phyloP scores from a whole-genome alignment of 2,329 filamentous ascomycete genomes.

The Cordyceps tenuipes region DNA sequence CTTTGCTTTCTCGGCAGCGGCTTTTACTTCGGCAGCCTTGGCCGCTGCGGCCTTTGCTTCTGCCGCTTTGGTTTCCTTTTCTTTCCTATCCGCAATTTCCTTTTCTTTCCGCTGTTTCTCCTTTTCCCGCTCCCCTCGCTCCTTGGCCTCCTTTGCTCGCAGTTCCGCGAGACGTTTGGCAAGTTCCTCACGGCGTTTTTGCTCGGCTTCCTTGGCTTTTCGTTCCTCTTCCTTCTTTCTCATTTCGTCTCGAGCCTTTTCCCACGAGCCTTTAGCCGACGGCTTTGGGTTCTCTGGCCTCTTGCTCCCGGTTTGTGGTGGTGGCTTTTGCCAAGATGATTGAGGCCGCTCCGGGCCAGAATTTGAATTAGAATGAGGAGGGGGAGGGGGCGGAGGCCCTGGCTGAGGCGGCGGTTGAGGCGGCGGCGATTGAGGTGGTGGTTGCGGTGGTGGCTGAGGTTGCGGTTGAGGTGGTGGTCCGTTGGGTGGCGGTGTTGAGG shows the following conservation, averaged over 20 bases:
- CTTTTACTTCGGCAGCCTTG: conserved; percentile 20
- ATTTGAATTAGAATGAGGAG: conserved; percentile 17
- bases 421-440: neutral
- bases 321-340: conserved; percentile 11
- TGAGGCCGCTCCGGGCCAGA: conserved; percentile 3
- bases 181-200: conserved; percentile 49
- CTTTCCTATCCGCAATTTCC: conserved; percentile 29
- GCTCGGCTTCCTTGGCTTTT: conserved; percentile 51
- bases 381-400: conserved; percentile 20
- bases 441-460: conserved; percentile 24
- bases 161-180: conserved; percentile 44
- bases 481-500: conserved; percentile 7
- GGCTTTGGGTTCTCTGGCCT: conserved; percentile 24
- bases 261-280: conserved; percentile 47
- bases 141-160: conserved; percentile 46
- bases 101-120: conserved; percentile 31
- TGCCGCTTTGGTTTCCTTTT: conserved; percentile 20
- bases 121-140: conserved; percentile 34
- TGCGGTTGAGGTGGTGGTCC: conserved; percentile 21
- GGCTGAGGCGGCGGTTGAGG: conserved; percentile 27
- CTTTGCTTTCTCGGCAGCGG: conserved; percentile 20
- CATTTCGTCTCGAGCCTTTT: conserved; percentile 61
- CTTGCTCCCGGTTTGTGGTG: conserved; percentile 10
- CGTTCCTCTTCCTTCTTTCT: conserved; percentile 56
- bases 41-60: conserved; percentile 10